These are phyloP conservation scores for Quillaja saponaria DNA, from an alignment of 306 rosid species.

Conservation along the genomic window DNA sequence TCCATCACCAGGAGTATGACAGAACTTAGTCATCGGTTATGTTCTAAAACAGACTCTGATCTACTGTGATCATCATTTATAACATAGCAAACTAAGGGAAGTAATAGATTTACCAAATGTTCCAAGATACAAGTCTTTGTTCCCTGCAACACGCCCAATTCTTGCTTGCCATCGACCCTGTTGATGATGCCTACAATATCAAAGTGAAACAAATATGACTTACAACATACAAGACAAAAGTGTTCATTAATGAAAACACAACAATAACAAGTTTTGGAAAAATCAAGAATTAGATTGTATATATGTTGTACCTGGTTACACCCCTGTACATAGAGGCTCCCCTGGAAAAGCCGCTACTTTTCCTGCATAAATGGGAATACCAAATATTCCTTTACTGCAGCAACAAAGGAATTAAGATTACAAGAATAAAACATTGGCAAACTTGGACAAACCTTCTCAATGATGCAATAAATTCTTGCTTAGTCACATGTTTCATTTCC, in stretches of 20 bases:
- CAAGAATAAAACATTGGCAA: background rate
- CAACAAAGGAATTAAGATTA: background rate
- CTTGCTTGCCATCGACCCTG: slow-evolving; percentile 99
- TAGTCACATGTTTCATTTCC: slow-evolving; percentile 83
- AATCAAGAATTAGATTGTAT: background rate
- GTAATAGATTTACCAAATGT: slow-evolving; percentile 65
- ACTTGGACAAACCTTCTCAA: slow-evolving; percentile 61
- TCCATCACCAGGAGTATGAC: background rate
- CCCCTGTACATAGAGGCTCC: slow-evolving; percentile 96
- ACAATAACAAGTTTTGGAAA: background rate
- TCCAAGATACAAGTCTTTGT: slow-evolving; percentile 91
- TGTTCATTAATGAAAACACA: background rate
- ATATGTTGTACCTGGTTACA: slow-evolving; percentile 67
- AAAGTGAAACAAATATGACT: background rate
- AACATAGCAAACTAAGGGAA: background rate
- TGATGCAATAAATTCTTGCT: slow-evolving; percentile 97
- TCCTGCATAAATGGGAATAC: slow-evolving; percentile 45
- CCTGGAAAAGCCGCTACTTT: slow-evolving; percentile 95
- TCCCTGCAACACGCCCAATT: slow-evolving; percentile 98
- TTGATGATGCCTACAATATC: slow-evolving; percentile 79
- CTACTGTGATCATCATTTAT: background rate
- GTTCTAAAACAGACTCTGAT: background rate
- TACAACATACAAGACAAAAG: background rate
- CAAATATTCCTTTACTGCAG: background rate
- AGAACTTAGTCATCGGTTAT: background rate